Evolutionary conservation across 2,329 filamentous ascomycete genomes (phyloP).

Genomic region (Beauveria asiatica): DNA sequence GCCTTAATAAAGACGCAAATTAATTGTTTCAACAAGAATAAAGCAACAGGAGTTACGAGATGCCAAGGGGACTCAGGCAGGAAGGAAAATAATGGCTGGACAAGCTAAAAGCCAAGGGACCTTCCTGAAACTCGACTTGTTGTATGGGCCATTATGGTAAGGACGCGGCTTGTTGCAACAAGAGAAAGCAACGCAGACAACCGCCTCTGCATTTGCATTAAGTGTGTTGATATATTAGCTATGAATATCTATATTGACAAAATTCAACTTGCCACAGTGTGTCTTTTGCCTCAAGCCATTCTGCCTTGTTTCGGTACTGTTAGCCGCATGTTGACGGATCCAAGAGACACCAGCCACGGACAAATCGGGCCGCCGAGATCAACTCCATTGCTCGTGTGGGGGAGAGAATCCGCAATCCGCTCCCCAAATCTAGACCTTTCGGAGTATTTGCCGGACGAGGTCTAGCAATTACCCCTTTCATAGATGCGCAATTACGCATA

Average conservation of each 20-base stretch:
- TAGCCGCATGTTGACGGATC: background rate
- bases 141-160: too few relatives aligned
- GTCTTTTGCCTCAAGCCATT: background rate
- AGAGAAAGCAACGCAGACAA: background rate
- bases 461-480: background rate
- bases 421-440: background rate
- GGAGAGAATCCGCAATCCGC: background rate
- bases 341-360: background rate
- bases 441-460: background rate
- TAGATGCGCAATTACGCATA: background rate
- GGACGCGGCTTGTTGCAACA: too few relatives aligned
- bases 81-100: too few relatives aligned
- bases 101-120: too few relatives aligned
- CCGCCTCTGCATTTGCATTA: too few relatives aligned
- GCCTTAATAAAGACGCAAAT: background rate
- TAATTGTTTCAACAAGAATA: background rate
- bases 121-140: too few relatives aligned
- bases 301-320: background rate
- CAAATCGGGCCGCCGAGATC: background rate
- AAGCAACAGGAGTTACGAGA: too few relatives aligned
- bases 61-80: too few relatives aligned
- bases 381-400: background rate
- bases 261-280: too few relatives aligned
- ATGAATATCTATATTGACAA: too few relatives aligned
- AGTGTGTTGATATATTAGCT: too few relatives aligned